Evolutionary conservation across 768 basidiomycete genomes (phyloP).

Genomic region (Mycena haematopus): DNA sequence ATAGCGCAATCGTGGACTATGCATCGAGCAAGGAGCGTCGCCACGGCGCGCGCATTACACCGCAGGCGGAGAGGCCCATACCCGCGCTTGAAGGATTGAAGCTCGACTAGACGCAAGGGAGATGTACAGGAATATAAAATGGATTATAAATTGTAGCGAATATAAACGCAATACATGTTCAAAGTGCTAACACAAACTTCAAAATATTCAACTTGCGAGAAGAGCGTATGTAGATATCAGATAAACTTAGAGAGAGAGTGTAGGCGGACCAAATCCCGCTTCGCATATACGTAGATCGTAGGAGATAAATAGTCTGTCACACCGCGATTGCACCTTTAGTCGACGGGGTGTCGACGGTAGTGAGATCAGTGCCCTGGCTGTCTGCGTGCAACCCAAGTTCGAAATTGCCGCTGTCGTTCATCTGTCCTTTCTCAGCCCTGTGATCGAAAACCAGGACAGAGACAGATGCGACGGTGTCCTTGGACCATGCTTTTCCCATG

Average conservation of each 20-base stretch:
- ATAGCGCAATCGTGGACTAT: constrained; percentile 82
- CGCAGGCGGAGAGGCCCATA: constrained; percentile 84
- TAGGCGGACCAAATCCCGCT: constrained; percentile 25
- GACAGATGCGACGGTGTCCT: constrained; percentile 27
- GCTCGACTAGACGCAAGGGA: constrained; percentile 42
- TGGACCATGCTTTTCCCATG: constrained; percentile 30
- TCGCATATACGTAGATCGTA: not conserved
- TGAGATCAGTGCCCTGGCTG: constrained; percentile 24
- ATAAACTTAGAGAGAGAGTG: constrained; percentile 17
- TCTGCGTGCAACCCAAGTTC: constrained; percentile 20
- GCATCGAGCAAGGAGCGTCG: constrained; percentile 62
- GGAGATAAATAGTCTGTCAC: constrained; percentile 4
- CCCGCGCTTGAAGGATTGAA: constrained; percentile 62
- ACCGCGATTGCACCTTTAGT: constrained; percentile 17
- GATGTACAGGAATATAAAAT: not conserved
- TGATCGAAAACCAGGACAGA: constrained; percentile 29
- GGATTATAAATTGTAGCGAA: constrained; percentile 16
- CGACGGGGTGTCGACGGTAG: constrained; percentile 26
- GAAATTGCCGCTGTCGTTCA: constrained; percentile 16
- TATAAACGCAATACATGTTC: constrained; percentile 6
- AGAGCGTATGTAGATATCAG: constrained; percentile 16
- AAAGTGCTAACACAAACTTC: not conserved
- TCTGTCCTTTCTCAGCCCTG: constrained; percentile 18
- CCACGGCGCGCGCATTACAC: constrained; percentile 82
- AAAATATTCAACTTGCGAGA: constrained; percentile 8